phyloP scores from a whole-genome alignment of 2,329 filamentous ascomycete species.

The Penicillium sp. region DNA sequence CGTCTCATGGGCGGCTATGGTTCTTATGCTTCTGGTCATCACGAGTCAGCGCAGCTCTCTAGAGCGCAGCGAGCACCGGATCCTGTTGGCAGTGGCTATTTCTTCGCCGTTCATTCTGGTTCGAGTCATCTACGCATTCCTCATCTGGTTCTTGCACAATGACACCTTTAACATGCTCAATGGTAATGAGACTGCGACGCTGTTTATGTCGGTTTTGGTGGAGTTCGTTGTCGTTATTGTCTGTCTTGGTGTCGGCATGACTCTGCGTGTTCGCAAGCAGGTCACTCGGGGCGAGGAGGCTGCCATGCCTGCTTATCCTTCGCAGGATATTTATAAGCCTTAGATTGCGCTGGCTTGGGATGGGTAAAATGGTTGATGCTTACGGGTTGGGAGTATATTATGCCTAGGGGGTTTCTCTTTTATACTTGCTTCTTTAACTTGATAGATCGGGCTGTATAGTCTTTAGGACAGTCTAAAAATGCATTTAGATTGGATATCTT shows the following conservation, averaged over 20 bases:
- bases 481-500: too few species aligned
- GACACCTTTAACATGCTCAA: conserved; percentile 43
- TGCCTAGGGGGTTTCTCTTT: too few species aligned
- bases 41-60: conserved; percentile 31
- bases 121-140: conserved; percentile 47
- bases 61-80: conserved; percentile 45
- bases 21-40: conserved; percentile 32
- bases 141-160: conserved; percentile 42
- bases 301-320: neutral
- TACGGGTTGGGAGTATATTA: neutral
- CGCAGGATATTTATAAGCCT: neutral
- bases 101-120: conserved; percentile 50
- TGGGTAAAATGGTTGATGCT: neutral
- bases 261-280: conserved; percentile 5
- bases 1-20: conserved; percentile 38
- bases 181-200: conserved; percentile 39
- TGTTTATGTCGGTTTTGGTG: conserved; percentile 49
- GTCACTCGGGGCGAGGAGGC: neutral
- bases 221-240: conserved; percentile 48
- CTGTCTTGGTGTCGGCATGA: conserved; percentile 35
- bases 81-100: conserved; percentile 43
- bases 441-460: neutral
- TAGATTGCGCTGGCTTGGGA: neutral
- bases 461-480: too few species aligned
- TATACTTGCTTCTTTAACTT: neutral